A percentile compares a stretch with the other conserved stretches of the same genome.
These are phyloP conservation scores for Fallopia convolvulus DNA, from an alignment of 148 eudicot genomes.

Conservation along the genomic window DNA sequence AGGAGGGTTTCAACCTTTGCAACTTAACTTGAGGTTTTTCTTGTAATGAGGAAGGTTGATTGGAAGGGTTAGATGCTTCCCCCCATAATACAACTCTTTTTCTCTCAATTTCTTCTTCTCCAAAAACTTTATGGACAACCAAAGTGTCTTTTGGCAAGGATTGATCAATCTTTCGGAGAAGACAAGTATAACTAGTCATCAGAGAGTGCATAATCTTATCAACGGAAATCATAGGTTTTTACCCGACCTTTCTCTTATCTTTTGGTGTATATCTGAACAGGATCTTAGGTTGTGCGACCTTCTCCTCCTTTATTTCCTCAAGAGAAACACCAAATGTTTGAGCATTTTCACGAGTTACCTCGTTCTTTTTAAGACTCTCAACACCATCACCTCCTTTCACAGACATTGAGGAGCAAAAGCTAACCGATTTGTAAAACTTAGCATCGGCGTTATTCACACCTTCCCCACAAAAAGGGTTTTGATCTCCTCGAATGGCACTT, in stretches of 20 bases:
- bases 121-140: neutral
- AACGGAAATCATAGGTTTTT: neutral
- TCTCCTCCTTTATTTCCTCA: too few species aligned
- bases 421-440: too few species aligned
- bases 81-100: neutral
- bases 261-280: neutral
- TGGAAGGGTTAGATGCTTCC: neutral
- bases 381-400: too few species aligned
- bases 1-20: neutral
- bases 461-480: neutral
- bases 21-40: neutral
- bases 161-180: neutral
- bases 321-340: too few species aligned
- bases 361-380: too few species aligned
- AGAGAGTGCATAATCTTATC: neutral
- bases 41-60: neutral
- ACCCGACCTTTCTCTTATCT: neutral
- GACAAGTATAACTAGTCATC: neutral
- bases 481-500: neutral
- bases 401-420: too few species aligned
- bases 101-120: neutral
- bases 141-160: neutral
- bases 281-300: neutral
- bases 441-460: neutral
- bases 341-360: too few species aligned